These are phyloP conservation scores for Neonectria hederae DNA, from an alignment of 2,329 filamentous ascomycete genomes.

Conservation along the genomic window DNA sequence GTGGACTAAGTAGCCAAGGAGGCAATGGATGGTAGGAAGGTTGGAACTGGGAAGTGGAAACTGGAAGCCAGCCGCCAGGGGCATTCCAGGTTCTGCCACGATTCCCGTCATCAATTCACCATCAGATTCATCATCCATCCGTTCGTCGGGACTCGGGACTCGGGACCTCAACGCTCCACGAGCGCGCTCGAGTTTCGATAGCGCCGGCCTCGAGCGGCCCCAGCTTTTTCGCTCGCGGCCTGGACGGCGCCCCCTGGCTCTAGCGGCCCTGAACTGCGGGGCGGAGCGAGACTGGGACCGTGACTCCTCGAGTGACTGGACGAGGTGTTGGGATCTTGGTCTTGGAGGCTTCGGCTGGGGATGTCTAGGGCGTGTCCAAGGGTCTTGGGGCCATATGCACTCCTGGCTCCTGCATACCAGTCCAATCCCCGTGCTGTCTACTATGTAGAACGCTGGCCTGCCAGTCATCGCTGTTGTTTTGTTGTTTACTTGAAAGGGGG, in stretches of 20 bases:
- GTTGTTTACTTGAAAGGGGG: slow-evolving; percentile 3
- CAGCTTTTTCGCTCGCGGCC: slow-evolving; percentile 22
- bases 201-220: slow-evolving; percentile 23
- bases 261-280: slow-evolving; percentile 15
- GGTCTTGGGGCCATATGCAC: slow-evolving; percentile 31
- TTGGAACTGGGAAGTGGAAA: background rate
- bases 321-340: slow-evolving; percentile 1
- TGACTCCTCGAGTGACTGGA: background rate
- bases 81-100: background rate
- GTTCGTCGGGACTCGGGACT: slow-evolving; percentile 10
- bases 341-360: background rate
- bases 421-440: slow-evolving; percentile 1
- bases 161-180: slow-evolving; percentile 10
- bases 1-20: too few species aligned
- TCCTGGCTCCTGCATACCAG: slow-evolving; percentile 43
- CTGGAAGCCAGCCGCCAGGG: background rate
- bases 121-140: slow-evolving; percentile 13
- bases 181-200: slow-evolving; percentile 13
- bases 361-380: slow-evolving; percentile 11
- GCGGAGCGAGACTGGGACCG: slow-evolving; percentile 1
- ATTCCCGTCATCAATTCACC: slow-evolving; percentile 3
- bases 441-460: background rate
- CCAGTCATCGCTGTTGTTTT: slow-evolving; percentile 6
- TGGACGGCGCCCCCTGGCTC: slow-evolving; percentile 13
- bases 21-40: too few species aligned